phyloP scores from a whole-genome alignment of 805 yeast species.

The Aciculoconidium aculeatum region DNA sequence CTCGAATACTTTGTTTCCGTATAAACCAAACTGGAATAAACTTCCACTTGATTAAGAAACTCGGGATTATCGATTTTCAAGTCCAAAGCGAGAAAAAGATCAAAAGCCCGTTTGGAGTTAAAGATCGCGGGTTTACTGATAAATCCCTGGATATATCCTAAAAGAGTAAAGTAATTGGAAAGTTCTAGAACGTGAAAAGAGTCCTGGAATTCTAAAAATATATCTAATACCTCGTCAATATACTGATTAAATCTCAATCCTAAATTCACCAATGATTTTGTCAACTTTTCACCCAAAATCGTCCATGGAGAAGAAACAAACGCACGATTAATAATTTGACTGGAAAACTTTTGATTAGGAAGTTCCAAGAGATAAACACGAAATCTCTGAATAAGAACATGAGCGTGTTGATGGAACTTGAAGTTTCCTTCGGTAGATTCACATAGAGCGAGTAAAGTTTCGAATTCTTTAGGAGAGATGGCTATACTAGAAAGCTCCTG shows the following conservation, averaged over 20 bases:
- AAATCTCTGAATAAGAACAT: constrained; percentile 38
- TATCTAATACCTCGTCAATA: constrained; percentile 19
- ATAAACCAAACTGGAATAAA: constrained; percentile 18
- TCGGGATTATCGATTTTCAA: constrained; percentile 32
- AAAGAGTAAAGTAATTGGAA: constrained; percentile 29
- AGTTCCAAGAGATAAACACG: constrained; percentile 42
- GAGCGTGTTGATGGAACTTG: constrained; percentile 32
- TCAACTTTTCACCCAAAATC: constrained; percentile 25
- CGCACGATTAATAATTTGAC: constrained; percentile 24
- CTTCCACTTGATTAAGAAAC: constrained; percentile 32
- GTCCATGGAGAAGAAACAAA: constrained; percentile 26
- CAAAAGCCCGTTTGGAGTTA: constrained; percentile 19
- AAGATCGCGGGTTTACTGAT: constrained; percentile 22
- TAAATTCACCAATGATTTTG: constrained; percentile 27
- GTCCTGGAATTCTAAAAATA: constrained; percentile 23
- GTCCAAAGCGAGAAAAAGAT: constrained; percentile 28
- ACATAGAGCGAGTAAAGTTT: constrained; percentile 53
- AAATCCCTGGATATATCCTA: constrained; percentile 32
- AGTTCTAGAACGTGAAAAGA: constrained; percentile 16
- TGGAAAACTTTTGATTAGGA: constrained; percentile 40
- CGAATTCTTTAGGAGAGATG: constrained; percentile 47
- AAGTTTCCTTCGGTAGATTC: constrained; percentile 27
- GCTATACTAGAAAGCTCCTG: constrained; percentile 29
- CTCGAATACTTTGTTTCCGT: constrained; percentile 11
- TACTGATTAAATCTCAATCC: constrained; percentile 20